These are phyloP conservation scores for Datisca glomerata DNA, from an alignment of 306 rosid genomes.

Conservation along the genomic window DNA sequence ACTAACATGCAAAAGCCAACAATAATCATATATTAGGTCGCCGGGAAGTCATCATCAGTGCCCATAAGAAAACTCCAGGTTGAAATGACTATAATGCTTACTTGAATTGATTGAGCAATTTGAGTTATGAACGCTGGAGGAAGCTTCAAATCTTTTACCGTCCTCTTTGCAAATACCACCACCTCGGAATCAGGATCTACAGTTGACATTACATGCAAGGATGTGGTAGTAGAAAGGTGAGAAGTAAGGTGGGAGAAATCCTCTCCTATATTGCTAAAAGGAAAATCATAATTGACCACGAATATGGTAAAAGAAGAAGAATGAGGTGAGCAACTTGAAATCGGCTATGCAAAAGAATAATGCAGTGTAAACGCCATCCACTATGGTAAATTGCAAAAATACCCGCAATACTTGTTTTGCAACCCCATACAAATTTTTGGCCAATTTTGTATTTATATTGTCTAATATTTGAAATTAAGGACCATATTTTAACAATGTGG, in stretches of 20 bases:
- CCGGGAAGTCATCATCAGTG: not conserved
- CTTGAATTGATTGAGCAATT: constrained; percentile 79
- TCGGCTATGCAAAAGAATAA: too few relatives aligned
- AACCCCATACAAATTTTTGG: too few relatives aligned
- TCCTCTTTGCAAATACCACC: constrained; percentile 59
- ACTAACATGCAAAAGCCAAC: constrained; percentile 29
- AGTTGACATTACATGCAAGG: not conserved
- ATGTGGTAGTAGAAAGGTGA: not conserved
- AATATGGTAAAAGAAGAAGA: too few relatives aligned
- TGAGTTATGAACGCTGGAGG: constrained; percentile 68
- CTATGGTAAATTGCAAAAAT: too few relatives aligned
- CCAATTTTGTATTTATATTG: too few relatives aligned
- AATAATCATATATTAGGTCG: not conserved
- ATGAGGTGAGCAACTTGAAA: too few relatives aligned
- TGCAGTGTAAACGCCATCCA: too few relatives aligned
- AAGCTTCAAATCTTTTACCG: constrained; percentile 74
- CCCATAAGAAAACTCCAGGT: not conserved
- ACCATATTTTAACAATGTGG: too few relatives aligned
- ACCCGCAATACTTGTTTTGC: too few relatives aligned
- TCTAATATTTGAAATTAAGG: too few relatives aligned
- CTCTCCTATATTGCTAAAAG: not conserved
- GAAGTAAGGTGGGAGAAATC: too few relatives aligned
- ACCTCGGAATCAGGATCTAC: constrained; percentile 81
- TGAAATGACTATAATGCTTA: constrained; percentile 13
- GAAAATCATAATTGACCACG: too few relatives aligned